These are phyloP conservation scores for Nicotiana benthamiana DNA, from an alignment of 257 asterid genomes.

Conservation along the genomic window DNA sequence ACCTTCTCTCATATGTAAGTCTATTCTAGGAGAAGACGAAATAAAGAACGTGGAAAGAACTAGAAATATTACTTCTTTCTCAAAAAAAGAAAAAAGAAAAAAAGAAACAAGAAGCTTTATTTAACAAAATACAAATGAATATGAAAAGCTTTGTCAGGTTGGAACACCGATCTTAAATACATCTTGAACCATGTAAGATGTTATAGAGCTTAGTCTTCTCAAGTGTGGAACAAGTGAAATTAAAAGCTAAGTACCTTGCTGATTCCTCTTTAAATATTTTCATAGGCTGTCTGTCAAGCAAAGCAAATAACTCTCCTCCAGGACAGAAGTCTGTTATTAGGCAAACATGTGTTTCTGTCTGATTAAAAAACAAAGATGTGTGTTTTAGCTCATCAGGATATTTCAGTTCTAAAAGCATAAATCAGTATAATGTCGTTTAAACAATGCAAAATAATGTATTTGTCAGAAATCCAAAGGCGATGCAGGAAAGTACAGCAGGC, in stretches of 20 bases:
- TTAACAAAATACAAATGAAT: neutral
- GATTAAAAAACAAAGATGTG: constrained; percentile 19
- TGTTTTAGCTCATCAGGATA: neutral
- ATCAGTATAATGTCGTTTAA: neutral
- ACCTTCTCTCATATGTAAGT: neutral
- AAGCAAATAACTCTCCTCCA: constrained; percentile 90
- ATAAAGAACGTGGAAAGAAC: neutral
- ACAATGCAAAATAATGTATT: neutral
- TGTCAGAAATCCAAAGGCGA: neutral
- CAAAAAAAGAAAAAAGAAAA: no score
- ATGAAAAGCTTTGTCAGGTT: neutral
- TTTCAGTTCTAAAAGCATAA: constrained; percentile 10
- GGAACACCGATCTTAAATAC: neutral
- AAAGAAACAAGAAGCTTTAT: no score
- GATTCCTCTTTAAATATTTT: constrained; percentile 90
- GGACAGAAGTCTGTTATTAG: constrained; percentile 94
- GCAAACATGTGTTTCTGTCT: constrained; percentile 97
- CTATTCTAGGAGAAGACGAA: neutral
- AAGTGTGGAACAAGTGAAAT: neutral
- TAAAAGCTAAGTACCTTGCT: constrained; percentile 54
- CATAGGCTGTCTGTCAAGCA: constrained; percentile 96
- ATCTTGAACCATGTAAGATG: neutral
- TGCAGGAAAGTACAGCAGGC: neutral
- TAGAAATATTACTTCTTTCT: neutral
- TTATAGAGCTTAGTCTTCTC: neutral